A percentile compares a stretch with the other conserved stretches of the same genome.
Conservation (phyloP, 2,329 filamentous ascomycete species). For the Chaetomium olivaceum region DNA sequence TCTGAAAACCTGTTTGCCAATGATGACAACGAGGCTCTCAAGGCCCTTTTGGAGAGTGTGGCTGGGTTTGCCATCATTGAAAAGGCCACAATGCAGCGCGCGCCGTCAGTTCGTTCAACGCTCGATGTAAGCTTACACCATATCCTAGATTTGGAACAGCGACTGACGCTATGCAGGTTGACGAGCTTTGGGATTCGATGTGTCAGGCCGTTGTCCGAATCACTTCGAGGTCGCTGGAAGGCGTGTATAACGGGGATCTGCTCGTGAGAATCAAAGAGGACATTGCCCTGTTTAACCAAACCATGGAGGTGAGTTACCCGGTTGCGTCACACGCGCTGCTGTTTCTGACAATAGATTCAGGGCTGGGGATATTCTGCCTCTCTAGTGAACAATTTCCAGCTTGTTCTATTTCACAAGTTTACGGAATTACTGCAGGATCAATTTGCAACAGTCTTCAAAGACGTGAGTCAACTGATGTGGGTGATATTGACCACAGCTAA, state of each 20-base stretch:
- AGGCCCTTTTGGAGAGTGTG: slow-evolving; percentile 88
- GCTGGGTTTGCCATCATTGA: slow-evolving; percentile 96
- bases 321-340: neutral
- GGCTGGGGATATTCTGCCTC: slow-evolving; percentile 87
- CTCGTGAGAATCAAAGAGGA: slow-evolving; percentile 94
- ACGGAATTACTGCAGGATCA: slow-evolving; percentile 84
- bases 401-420: slow-evolving; percentile 93
- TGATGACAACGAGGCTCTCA: slow-evolving; percentile 83
- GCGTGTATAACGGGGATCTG: slow-evolving; percentile 84
- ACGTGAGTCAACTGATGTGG: slow-evolving; percentile 52
- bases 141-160: neutral
- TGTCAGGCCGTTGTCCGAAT: slow-evolving; percentile 82
- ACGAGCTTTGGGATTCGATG: slow-evolving; percentile 98
- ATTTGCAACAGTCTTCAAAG: slow-evolving; percentile 95
- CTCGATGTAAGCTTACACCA: slow-evolving; percentile 66
- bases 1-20: slow-evolving; percentile 77
- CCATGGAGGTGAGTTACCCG: slow-evolving; percentile 74
- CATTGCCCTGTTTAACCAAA: slow-evolving; percentile 92
- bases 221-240: slow-evolving; percentile 74
- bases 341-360: slow-evolving; percentile 44
- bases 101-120: slow-evolving; percentile 76
- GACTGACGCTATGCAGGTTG: slow-evolving; percentile 61
- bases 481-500: neutral
- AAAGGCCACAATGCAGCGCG: slow-evolving; percentile 85
- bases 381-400: slow-evolving; percentile 77